A percentile compares a stretch with the other conserved stretches of the same genome.
phyloP scores from a whole-genome alignment of 495 filamentous ascomycete genomes.

The Penicillium parvum region DNA sequence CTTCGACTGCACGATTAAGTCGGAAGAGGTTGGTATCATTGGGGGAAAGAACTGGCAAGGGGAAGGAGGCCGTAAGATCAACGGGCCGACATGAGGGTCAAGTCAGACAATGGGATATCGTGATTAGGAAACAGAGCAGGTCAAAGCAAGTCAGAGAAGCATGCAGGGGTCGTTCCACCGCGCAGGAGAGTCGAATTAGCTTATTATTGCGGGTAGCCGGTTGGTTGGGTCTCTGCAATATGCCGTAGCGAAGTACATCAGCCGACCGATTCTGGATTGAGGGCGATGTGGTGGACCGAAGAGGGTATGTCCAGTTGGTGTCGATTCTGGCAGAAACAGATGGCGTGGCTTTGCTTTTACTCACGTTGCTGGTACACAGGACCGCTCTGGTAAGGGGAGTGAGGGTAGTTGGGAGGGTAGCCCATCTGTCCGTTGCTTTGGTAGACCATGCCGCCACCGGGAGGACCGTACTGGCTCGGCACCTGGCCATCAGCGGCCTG shows the following conservation, averaged over 20 bases:
- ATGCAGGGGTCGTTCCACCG: slow-evolving; percentile 23
- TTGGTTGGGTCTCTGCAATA: slow-evolving; percentile 40
- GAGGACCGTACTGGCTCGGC: slow-evolving; percentile 62
- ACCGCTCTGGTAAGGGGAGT: slow-evolving; percentile 69
- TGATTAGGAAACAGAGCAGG: slow-evolving; percentile 27
- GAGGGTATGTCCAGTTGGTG: slow-evolving; percentile 7
- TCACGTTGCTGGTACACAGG: slow-evolving; percentile 78
- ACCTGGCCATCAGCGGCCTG: slow-evolving; percentile 60
- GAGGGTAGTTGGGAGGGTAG: slow-evolving; percentile 61
- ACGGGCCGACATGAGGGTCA: slow-evolving; percentile 28
- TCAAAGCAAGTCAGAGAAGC: slow-evolving; percentile 9
- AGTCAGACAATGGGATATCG: slow-evolving; percentile 38
- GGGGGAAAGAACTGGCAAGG: slow-evolving; percentile 32
- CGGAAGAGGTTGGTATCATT: slow-evolving; percentile 43
- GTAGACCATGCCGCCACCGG: slow-evolving; percentile 51
- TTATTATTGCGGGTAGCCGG: slow-evolving; percentile 43
- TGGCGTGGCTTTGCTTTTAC: slow-evolving; percentile 25
- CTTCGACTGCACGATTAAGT: slow-evolving; percentile 34
- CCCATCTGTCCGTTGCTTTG: slow-evolving; percentile 69
- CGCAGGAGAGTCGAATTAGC: slow-evolving; percentile 14
- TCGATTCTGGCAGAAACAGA: slow-evolving; percentile 13
- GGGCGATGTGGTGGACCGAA: slow-evolving; percentile 9
- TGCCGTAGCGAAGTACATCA: slow-evolving; percentile 27
- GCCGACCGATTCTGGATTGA: slow-evolving; percentile 18
- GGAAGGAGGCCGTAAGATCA: slow-evolving; percentile 23